These are phyloP conservation scores for Erucastrum elatum DNA, from an alignment of 345 rosid species.

Conservation along the genomic window DNA sequence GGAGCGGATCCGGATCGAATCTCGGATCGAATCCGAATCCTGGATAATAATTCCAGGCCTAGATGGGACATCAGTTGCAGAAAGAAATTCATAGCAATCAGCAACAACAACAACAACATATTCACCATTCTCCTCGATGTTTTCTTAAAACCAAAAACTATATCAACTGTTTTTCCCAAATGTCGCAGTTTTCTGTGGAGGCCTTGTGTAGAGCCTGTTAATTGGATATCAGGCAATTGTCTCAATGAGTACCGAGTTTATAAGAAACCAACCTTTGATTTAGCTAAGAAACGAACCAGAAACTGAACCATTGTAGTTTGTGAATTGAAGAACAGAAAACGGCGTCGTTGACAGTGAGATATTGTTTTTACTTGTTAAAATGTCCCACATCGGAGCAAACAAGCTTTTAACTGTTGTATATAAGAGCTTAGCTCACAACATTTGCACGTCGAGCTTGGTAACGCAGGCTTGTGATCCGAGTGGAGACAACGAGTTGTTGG, in stretches of 20 bases:
- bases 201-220: neutral
- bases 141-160: too few species aligned
- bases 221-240: neutral
- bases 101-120: too few species aligned
- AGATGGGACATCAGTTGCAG: too few species aligned
- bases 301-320: neutral
- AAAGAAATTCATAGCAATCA: too few species aligned
- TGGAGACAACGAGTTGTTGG: conserved; percentile 9
- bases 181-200: neutral
- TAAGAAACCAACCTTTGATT: neutral
- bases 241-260: neutral
- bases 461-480: neutral
- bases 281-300: neutral
- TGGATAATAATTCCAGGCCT: too few species aligned
- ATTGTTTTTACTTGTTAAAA: neutral
- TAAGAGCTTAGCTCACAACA: neutral
- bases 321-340: neutral
- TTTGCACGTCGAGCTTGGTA: neutral
- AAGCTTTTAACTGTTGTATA: neutral
- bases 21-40: too few species aligned
- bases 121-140: too few species aligned
- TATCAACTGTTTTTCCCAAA: neutral
- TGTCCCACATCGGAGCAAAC: neutral
- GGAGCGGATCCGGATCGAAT: too few species aligned
- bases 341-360: neutral